Evolutionary conservation across 2,329 filamentous ascomycete genomes (phyloP), one percentile per base, ranked within the genome.

Genomic region (Tothia fuscella): DNA sequence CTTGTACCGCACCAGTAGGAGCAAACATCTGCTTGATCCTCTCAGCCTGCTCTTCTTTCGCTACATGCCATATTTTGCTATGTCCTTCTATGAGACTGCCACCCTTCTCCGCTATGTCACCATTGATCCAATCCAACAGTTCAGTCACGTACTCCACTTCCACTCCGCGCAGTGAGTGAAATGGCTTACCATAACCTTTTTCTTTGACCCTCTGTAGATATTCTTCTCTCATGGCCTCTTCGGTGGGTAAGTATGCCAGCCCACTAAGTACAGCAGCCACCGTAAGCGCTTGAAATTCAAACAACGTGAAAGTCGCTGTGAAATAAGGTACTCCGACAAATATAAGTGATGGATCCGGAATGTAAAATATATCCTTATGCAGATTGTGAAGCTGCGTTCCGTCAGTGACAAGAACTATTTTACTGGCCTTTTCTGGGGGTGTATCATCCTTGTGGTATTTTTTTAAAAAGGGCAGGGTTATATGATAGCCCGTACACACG

Each of bases 401-500:
- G 33, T 82, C 75, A 0, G 74, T 82, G 4, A 84, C 71, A 0
- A 85, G 60, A 0, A 74, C 56, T 0, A 54, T 60, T 0, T 74
- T 66, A 28, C 68, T 63, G 0, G 76, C 76, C 1, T 72, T 51
- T 1, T 67, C 55, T 0, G 64, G 57, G 0, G 58, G 38, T 0
- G 58, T 59, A 12, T 57, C 46, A 64, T 72, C 64, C 44, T 64
- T 51, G 56, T 70, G 69, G 10, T 43, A 22, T 2, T 58, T 42
- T 3, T 70, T 51, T 0, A 79, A 56, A 53, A 94, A 95, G 0
- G 87, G 86, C 44, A 82, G 82, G 4, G 80, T 78, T 61, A 84
- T 93, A 44, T 93, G 74, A 53, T 93, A 96, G 0, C 89, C 89
- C 0, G 89, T 95, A 57, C 84, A 87, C 59, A 89, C 94, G 21